phyloP scores from a whole-genome alignment of 306 rosid genomes.

The Leucaena leucocephala region DNA sequence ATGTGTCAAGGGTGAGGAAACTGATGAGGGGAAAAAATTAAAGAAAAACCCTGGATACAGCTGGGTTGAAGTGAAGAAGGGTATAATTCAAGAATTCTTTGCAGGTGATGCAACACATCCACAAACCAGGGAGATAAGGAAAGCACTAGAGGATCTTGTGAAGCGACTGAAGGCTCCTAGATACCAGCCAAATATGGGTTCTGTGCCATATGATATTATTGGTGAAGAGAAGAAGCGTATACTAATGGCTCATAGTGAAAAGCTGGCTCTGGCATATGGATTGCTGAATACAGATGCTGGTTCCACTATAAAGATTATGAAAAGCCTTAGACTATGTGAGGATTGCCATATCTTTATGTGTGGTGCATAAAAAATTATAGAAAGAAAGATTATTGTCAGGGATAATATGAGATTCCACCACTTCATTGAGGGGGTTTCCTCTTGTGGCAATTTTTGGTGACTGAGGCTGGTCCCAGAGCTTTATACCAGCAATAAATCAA shows the following conservation, averaged over 20 bases:
- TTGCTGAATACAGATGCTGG: constrained; percentile 54
- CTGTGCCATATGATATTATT: constrained; percentile 57
- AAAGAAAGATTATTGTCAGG: constrained; percentile 75
- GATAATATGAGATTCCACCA: constrained; percentile 83
- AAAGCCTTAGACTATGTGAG: constrained; percentile 82
- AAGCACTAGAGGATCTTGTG: constrained; percentile 62
- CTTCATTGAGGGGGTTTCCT: constrained; percentile 69
- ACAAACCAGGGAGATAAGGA: constrained; percentile 51
- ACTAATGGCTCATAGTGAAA: constrained; percentile 76
- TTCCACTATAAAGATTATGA: constrained; percentile 72
- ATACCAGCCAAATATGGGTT: constrained; percentile 61
- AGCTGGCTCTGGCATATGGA: constrained; percentile 75
- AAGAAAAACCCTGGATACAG: constrained; percentile 73
- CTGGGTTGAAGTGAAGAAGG: constrained; percentile 77
- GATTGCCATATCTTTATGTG: constrained; percentile 84
- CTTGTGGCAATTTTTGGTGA: constrained; percentile 85
- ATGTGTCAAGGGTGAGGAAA: constrained; percentile 70
- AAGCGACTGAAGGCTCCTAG: constrained; percentile 58
- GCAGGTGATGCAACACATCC: constrained; percentile 71
- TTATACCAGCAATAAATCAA: background rate
- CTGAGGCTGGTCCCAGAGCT: constrained; percentile 10
- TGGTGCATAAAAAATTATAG: constrained; percentile 58
- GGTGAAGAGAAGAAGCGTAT: constrained; percentile 58
- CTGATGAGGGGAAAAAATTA: constrained; percentile 59
- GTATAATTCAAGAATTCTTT: constrained; percentile 62